Conservation (phyloP, 208 protist genomes). For the Phytomonas francai region DNA sequence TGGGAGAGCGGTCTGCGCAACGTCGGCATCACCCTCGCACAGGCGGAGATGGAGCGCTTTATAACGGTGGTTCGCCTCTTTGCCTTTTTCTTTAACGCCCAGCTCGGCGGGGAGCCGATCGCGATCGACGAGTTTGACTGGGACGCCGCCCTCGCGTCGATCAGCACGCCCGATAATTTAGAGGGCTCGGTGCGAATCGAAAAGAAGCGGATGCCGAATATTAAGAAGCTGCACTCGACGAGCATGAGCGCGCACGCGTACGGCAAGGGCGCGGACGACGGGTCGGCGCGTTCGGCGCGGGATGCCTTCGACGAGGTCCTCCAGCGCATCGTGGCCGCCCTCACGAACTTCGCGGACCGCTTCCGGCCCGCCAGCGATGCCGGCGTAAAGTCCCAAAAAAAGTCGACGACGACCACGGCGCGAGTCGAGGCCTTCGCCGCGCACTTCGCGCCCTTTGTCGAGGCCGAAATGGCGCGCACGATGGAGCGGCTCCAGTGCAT, state of each 20-base stretch:
- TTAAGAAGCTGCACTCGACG: background rate
- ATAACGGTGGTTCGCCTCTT: slow-evolving; percentile 38
- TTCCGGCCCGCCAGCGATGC: slow-evolving; percentile 25
- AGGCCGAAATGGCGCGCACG: slow-evolving; percentile 24
- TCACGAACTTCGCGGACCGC: slow-evolving; percentile 33
- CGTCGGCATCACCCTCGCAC: slow-evolving; percentile 34
- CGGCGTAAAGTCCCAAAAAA: slow-evolving; percentile 27
- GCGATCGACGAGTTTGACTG: slow-evolving; percentile 53
- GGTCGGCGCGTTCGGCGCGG: slow-evolving; percentile 32
- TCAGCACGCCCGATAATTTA: slow-evolving; percentile 9
- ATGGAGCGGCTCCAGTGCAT: slow-evolving; percentile 33
- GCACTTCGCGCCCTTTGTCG: slow-evolving; percentile 21
- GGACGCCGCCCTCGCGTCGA: slow-evolving; percentile 21
- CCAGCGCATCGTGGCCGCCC: slow-evolving; percentile 22
- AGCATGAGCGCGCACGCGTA: slow-evolving; percentile 11
- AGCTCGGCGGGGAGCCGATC: slow-evolving; percentile 43
- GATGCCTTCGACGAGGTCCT: slow-evolving; percentile 47
- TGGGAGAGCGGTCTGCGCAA: slow-evolving; percentile 62
- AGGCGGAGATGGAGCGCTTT: slow-evolving; percentile 71
- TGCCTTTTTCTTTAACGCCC: slow-evolving; percentile 59
- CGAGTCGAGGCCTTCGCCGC: slow-evolving; percentile 18
- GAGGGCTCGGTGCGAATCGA: background rate
- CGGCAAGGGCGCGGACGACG: slow-evolving; percentile 29
- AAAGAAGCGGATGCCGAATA: slow-evolving; percentile 3
- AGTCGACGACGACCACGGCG: slow-evolving; percentile 22